These are phyloP conservation scores for Pseudogymnoascus sp. DNA, from an alignment of 2,329 filamentous ascomycete genomes.

Conservation along the genomic window DNA sequence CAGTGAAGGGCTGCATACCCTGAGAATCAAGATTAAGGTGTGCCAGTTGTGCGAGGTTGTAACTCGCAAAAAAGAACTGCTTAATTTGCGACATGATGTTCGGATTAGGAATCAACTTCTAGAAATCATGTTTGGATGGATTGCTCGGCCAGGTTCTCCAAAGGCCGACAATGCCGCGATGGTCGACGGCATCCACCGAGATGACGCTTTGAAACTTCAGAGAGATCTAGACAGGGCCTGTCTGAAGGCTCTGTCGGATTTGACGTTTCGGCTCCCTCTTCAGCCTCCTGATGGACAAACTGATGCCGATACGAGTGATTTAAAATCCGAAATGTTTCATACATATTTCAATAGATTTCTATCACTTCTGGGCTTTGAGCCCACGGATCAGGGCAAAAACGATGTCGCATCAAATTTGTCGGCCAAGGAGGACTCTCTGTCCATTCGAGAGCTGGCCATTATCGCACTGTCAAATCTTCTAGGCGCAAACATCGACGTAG, in stretches of 20 bases:
- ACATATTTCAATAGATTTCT: conserved; percentile 65
- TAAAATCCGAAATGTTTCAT: conserved; percentile 65
- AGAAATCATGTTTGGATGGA: conserved; percentile 63
- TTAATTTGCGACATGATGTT: conserved; percentile 62
- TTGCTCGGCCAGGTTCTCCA: conserved; percentile 51
- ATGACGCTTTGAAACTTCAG: conserved; percentile 52
- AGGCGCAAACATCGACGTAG: conserved; percentile 65
- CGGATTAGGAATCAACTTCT: conserved; percentile 61
- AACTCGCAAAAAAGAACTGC: conserved; percentile 58
- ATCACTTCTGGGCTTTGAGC: conserved; percentile 55
- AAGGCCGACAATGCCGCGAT: conserved; percentile 36
- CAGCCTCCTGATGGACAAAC: conserved; percentile 59
- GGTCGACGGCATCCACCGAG: conserved; percentile 39
- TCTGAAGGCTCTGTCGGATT: conserved; percentile 55
- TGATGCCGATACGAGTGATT: conserved; percentile 59
- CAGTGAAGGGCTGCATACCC: conserved; percentile 46
- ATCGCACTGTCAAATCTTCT: conserved; percentile 61
- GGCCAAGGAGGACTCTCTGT: conserved; percentile 45
- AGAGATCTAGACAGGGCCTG: conserved; percentile 60
- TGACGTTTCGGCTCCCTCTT: conserved; percentile 59
- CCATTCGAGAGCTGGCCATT: conserved; percentile 56
- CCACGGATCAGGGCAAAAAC: conserved; percentile 35
- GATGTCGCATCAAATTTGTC: conserved; percentile 35
- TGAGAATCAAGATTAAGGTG: conserved; percentile 61
- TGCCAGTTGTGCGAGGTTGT: conserved; percentile 61